Evolutionary conservation across 2,329 filamentous ascomycete species (phyloP).

Genomic region (Berkeleyomyces rouxiae): DNA sequence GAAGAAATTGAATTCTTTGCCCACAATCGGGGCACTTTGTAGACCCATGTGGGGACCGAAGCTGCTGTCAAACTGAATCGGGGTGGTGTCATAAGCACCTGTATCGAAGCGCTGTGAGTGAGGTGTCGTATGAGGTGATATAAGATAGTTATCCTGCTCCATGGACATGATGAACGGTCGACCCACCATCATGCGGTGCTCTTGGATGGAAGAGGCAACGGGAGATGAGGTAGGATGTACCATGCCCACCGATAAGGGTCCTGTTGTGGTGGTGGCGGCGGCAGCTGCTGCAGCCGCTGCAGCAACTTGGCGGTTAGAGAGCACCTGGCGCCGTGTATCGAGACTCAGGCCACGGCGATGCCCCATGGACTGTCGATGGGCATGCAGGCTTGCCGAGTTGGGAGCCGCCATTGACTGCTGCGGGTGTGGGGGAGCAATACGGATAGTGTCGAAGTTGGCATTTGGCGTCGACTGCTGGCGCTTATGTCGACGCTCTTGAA

Average conservation of each 20-base stretch:
- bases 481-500: constrained; percentile 40
- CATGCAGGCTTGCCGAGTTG: not conserved
- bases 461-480: constrained; percentile 77
- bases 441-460: constrained; percentile 53
- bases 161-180: constrained; percentile 18
- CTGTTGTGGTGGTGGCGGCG: constrained; percentile 23
- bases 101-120: constrained; percentile 36
- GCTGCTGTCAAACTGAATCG: constrained; percentile 31
- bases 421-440: constrained; percentile 33
- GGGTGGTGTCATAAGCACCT: constrained; percentile 28
- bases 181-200: constrained; percentile 17
- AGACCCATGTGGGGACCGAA: constrained; percentile 20
- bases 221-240: constrained; percentile 24
- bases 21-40: constrained; percentile 17
- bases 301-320: constrained; percentile 6
- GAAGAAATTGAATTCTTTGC: constrained; percentile 36
- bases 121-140: constrained; percentile 39
- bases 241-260: constrained; percentile 2
- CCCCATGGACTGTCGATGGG: constrained; percentile 19
- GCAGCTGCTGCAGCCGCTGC: constrained; percentile 11
- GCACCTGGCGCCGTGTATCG: constrained; percentile 46
- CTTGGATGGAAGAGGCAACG: constrained; percentile 14
- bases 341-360: constrained; percentile 77
- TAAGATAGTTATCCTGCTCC: constrained; percentile 33
- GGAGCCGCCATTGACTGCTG: constrained; percentile 21